Evolutionary conservation across 495 filamentous ascomycete species (phyloP), one percentile per base, ranked within the genome.

Genomic region (Aspergillus avenaceus): DNA sequence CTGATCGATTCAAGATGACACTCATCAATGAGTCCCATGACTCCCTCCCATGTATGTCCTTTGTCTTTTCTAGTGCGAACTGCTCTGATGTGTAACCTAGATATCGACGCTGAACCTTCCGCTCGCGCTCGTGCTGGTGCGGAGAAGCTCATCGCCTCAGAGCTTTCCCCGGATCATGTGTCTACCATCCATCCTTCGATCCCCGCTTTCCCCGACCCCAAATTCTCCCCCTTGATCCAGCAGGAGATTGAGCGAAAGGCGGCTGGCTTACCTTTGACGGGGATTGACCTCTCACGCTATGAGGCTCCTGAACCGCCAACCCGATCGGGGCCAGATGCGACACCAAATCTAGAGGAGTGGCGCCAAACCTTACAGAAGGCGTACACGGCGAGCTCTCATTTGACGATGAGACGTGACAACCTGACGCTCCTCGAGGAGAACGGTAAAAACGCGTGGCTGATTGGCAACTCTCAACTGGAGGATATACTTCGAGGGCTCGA

Each of bases 391-490:
- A 79, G 79, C 41, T 74, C 78, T 0, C 88, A 95, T 67, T 72
- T 96, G 11, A 62, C 75, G 1, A 68, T 71, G 16, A 84, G 90
- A 4, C 75, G 80, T 22, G 72, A 81, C 23, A 86, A 95, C 61
- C 78, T 96, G 18, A 71, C 77, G 4, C 76, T 93, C 8, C 80
- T 97, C 8, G 88, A 91, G 56, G 75, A 76, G 51, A 83, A 82
- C 69, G 91, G 91, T 60, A 90, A 87, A 72, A 96, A 95, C 69
- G 86, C 87, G 11, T 97, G 92, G 91, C 71, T 97, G 47, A 76
- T 95, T 9, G 84, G 82, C 6, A 97, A 97, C 68, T 77, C 79
- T 50, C 81, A 90, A 49, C 54, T 90, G 22, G 91, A 96, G 65
- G 80, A 79, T 34, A 77, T 89, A 23, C 71, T 97, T 43, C 74